Evolutionary conservation across 768 basidiomycete genomes (phyloP), one percentile per base, ranked within the genome.

Genomic region (Mrakia hoshinonis): DNA sequence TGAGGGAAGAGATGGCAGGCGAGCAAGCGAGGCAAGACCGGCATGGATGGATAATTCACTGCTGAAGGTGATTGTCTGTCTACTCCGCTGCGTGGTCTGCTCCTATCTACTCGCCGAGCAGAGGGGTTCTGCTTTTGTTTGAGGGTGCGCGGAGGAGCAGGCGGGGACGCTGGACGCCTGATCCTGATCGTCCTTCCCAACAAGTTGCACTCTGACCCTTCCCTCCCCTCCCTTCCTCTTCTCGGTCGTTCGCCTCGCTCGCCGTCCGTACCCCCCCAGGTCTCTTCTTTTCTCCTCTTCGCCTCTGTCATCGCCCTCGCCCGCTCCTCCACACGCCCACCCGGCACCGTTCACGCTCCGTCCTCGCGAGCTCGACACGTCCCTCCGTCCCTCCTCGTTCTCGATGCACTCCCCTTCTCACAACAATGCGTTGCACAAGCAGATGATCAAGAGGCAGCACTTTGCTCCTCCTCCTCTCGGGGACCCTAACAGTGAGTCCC

Each of bases 251-350:
- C 26, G 22, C 2, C 36, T 2, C 61, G n/a, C n/a, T n/a, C n/a
- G n/a, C n/a, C n/a, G n/a, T n/a, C n/a, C n/a, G n/a, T n/a, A n/a
- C n/a, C n/a, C n/a, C n/a, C n/a, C n/a, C n/a, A n/a, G n/a, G n/a
- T 47, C 43, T 43, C 62, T 46, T 24, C 62, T 63, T 48, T 39
- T 26, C 62, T 5, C 55, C 46, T 34, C 55, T 10, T 31, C 43
- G 11, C n/a, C 62, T 29, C 1, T 4, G 24, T 15, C 11, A 74
- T 75, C 87, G 88, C 77, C 80, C 87, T 82, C n/a, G n/a, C 38
- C 61, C 2, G 60, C 39, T 52, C 38, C 89, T 55, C 88, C n/a
- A 20, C 62, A 46, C 62, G 46, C 46, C 46, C 62, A 47, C 62
- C 43, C 46, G n/a, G 62, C 49, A 43, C 34, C 29, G 2, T 15